These are phyloP conservation scores for Colletotrichum filicis DNA, from an alignment of 2,329 filamentous ascomycete species.

Conservation along the genomic window DNA sequence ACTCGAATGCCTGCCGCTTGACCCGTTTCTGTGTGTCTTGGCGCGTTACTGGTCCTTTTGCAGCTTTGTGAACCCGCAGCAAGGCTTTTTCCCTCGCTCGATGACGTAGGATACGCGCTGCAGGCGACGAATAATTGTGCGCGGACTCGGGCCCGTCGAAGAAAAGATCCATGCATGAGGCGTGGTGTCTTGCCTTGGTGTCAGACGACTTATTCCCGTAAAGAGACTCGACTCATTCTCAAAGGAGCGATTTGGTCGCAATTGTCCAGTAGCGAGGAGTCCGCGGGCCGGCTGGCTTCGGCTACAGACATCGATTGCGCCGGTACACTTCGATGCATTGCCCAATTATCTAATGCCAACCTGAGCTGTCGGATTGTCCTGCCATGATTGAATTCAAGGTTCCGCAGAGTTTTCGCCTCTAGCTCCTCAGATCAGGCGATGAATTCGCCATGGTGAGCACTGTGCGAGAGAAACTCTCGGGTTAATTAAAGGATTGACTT, in stretches of 20 bases:
- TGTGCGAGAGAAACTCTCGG: not conserved
- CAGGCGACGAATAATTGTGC: conserved; percentile 1
- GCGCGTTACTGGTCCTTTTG: not conserved
- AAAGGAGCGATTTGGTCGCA: not conserved
- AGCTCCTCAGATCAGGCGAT: not conserved
- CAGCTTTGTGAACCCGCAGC: not conserved
- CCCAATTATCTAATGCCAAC: conserved; percentile 14
- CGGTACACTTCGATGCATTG: not conserved
- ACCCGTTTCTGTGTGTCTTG: not conserved
- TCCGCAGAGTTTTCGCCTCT: not conserved
- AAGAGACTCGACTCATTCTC: not conserved
- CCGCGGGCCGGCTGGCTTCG: conserved; percentile 1
- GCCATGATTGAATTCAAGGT: not conserved
- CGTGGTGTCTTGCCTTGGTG: not conserved
- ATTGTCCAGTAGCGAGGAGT: too few species aligned
- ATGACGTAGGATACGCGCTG: conserved; percentile 5
- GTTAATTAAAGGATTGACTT: not conserved
- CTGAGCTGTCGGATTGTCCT: not conserved
- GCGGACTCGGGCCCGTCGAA: not conserved
- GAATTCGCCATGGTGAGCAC: not conserved
- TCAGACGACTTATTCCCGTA: conserved; percentile 1
- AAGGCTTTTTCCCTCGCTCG: not conserved
- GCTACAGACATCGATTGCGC: not conserved
- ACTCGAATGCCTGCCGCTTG: not conserved
- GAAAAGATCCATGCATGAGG: not conserved